Evolutionary conservation across 768 basidiomycete genomes (phyloP).

Genomic region (Podaxis pistillaris): DNA sequence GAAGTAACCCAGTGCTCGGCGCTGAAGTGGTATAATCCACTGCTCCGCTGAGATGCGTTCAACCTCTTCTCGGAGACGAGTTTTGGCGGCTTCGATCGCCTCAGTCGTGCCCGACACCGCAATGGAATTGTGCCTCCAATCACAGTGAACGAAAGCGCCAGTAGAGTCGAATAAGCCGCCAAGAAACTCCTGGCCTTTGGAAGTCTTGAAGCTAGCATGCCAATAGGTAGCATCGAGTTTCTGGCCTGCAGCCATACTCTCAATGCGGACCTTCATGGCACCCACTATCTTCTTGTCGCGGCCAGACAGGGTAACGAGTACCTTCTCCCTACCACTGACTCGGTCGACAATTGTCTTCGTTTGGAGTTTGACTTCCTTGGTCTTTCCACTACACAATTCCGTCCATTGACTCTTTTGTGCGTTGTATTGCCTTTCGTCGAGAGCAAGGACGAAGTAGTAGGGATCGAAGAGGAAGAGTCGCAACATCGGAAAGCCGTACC

Average conservation of each 20-base stretch:
- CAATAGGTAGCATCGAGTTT: slow-evolving; percentile 43
- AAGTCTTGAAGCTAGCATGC: slow-evolving; percentile 42
- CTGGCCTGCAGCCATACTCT: slow-evolving; percentile 51
- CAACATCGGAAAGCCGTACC: slow-evolving; percentile 29
- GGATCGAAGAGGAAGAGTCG: slow-evolving; percentile 45
- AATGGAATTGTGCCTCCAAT: slow-evolving; percentile 43
- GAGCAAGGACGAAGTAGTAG: slow-evolving; percentile 47
- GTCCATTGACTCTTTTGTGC: slow-evolving; percentile 53
- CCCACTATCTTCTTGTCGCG: slow-evolving; percentile 54
- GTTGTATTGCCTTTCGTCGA: slow-evolving; percentile 46
- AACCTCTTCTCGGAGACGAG: slow-evolving; percentile 46
- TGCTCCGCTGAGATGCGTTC: slow-evolving; percentile 44
- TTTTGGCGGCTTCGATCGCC: slow-evolving; percentile 39
- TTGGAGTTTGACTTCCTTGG: slow-evolving; percentile 19
- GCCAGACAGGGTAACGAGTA: slow-evolving; percentile 45
- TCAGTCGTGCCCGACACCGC: slow-evolving; percentile 43
- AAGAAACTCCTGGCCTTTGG: slow-evolving; percentile 33
- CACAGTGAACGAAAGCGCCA: slow-evolving; percentile 41
- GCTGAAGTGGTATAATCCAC: slow-evolving; percentile 36
- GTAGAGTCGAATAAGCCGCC: slow-evolving; percentile 30
- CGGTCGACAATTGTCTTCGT: slow-evolving; percentile 28
- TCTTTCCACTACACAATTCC: slow-evolving; percentile 37
- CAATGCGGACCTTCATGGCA: slow-evolving; percentile 57
- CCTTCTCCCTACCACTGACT: slow-evolving; percentile 18
- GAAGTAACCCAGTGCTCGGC: slow-evolving; percentile 46